Conservation (phyloP, 371 early-diverging fungal genomes). For the Rhizopus arrhizus region DNA sequence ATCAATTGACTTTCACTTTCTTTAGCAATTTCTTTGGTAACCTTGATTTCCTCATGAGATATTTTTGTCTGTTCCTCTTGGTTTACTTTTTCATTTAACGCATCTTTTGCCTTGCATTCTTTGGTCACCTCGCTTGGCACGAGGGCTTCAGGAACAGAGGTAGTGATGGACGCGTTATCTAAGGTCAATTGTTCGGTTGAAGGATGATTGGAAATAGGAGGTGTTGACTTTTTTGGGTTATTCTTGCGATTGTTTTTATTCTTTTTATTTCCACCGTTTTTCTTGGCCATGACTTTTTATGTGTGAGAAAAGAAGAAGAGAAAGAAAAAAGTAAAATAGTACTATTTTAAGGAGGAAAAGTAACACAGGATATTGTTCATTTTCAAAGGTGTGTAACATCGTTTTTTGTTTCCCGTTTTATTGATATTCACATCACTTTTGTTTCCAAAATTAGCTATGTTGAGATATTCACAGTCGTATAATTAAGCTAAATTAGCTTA, state of each 20-base stretch:
- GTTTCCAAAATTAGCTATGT: too few species aligned
- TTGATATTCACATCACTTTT: too few species aligned
- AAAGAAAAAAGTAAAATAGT: constrained; percentile 1
- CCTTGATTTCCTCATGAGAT: too few species aligned
- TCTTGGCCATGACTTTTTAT: constrained; percentile 24
- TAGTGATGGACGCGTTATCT: neutral
- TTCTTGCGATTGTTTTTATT: constrained; percentile 10
- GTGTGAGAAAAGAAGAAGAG: constrained; percentile 2
- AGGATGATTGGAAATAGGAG: constrained; percentile 2
- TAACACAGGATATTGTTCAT: neutral
- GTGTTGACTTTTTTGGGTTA: constrained; percentile 9
- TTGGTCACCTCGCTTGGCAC: too few species aligned
- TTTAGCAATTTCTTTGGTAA: too few species aligned
- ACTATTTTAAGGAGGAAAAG: neutral
- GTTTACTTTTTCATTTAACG: neutral
- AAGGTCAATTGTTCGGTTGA: neutral
- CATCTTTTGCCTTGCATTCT: neutral
- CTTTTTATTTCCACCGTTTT: constrained; percentile 18
- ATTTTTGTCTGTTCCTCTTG: too few species aligned
- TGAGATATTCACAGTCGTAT: too few species aligned
- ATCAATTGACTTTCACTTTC: too few species aligned
- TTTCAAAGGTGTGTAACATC: too few species aligned
- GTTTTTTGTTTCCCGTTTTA: too few species aligned
- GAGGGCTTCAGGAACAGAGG: too few species aligned
- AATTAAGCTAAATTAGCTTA: too few species aligned